Percentiles rank a stretch among this genome's conserved stretches.
phyloP scores from a whole-genome alignment of 23 red algal genomes.

The Gracilaria domingensis region DNA sequence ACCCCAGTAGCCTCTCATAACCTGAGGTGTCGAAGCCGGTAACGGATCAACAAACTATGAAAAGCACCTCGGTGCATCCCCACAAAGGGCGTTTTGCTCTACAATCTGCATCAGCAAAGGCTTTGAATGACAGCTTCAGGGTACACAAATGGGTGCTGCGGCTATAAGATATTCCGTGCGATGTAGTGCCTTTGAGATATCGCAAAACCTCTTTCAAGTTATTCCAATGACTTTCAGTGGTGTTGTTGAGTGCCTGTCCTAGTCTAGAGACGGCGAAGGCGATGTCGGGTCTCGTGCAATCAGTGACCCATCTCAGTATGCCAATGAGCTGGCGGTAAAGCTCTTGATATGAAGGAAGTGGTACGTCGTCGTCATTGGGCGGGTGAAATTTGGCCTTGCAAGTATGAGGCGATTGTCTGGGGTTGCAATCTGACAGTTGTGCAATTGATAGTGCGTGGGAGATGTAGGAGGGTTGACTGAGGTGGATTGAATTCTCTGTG shows the following conservation, averaged over 20 bases:
- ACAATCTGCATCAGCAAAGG: neutral
- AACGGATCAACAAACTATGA: too few species aligned
- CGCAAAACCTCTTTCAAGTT: neutral
- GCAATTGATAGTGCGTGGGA: neutral
- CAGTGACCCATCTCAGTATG: neutral
- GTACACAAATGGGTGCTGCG: neutral
- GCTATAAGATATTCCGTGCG: neutral
- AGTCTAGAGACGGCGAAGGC: conserved; percentile 2
- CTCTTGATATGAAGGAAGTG: neutral
- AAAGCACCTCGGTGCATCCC: too few species aligned
- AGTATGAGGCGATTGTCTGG: neutral
- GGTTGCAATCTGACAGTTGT: neutral
- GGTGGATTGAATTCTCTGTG: neutral
- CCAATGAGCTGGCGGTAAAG: conserved; percentile 2
- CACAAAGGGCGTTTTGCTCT: too few species aligned
- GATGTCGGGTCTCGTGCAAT: conserved; percentile 20
- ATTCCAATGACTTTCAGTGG: neutral
- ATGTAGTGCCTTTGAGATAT: conserved; percentile 22
- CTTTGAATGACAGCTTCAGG: neutral
- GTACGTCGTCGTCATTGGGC: neutral
- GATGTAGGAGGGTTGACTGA: neutral
- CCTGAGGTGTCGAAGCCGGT: too few species aligned
- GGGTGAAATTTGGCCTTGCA: neutral
- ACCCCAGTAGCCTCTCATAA: too few species aligned
- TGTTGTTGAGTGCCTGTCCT: neutral